phyloP scores from a whole-genome alignment of 2,329 filamentous ascomycete species.

The Alternaria alternata region DNA sequence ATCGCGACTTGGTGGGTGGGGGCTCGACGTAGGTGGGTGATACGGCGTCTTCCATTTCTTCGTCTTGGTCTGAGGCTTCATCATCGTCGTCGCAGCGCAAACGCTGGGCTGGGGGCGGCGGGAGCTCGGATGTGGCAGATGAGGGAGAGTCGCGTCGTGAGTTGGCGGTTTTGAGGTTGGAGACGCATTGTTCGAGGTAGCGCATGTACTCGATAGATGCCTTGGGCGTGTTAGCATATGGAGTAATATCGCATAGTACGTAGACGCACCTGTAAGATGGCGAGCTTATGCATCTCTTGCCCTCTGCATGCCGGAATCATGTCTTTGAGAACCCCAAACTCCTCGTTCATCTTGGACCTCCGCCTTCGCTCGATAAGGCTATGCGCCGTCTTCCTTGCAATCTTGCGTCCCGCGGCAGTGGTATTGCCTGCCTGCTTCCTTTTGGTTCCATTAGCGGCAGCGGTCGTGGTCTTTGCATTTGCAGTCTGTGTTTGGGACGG shows the following conservation, averaged over 20 bases:
- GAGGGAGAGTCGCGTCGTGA: conserved; percentile 39
- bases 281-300: conserved; percentile 95
- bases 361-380: conserved; percentile 90
- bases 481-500: conserved; percentile 22
- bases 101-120: conserved; percentile 27
- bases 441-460: conserved; percentile 60
- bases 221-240: conserved; percentile 55
- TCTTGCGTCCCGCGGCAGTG: conserved; percentile 90
- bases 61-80: conserved; percentile 60
- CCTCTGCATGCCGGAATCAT: conserved; percentile 97
- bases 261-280: conserved; percentile 81
- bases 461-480: conserved; percentile 31
- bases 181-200: conserved; percentile 89
- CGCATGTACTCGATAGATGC: conserved; percentile 96
- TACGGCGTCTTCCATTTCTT: conserved; percentile 51
- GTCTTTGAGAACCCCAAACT: conserved; percentile 89
- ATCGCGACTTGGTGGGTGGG: conserved; percentile 22
- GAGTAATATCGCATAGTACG: too few relatives aligned
- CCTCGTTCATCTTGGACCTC: conserved; percentile 98
- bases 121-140: conserved; percentile 35
- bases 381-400: conserved; percentile 94
- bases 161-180: conserved; percentile 70
- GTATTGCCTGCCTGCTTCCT: conserved; percentile 75
- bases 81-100: conserved; percentile 53
- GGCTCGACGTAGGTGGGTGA: conserved; percentile 37